These are phyloP conservation scores for Wallemia mellicola DNA, from an alignment of 1,284 basidiomycete genomes.

Conservation along the genomic window DNA sequence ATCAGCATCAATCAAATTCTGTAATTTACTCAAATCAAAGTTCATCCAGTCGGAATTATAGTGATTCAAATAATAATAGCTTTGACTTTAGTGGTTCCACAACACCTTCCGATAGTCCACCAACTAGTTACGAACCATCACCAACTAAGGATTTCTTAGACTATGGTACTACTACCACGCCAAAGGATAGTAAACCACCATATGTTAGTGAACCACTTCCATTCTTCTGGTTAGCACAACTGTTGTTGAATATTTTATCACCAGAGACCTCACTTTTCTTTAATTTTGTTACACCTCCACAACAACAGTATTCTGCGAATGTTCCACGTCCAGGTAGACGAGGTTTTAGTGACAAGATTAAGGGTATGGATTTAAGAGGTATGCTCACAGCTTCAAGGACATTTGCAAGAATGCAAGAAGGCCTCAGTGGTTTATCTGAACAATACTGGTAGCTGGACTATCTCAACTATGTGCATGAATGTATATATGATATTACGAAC, in stretches of 20 bases:
- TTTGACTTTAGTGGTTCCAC: no score
- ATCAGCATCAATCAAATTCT: no score
- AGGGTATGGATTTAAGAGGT: neutral
- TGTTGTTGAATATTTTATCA: neutral
- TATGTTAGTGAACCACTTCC: neutral
- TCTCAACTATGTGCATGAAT: no score
- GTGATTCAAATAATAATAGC: neutral
- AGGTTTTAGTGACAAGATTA: neutral
- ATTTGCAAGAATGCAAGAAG: neutral
- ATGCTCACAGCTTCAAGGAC: neutral
- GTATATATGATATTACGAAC: no score
- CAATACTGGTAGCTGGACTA: neutral
- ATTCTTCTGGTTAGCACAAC: neutral
- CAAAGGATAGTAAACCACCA: neutral
- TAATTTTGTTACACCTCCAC: neutral
- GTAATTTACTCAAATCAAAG: neutral
- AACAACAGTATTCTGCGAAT: neutral
- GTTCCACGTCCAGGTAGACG: neutral
- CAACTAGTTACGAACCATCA: neutral
- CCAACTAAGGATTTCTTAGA: neutral
- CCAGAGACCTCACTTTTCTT: constrained; percentile 1
- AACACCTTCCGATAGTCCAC: neutral
- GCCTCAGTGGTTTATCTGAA: neutral
- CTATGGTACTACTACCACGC: neutral
- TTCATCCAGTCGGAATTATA: neutral